phyloP scores from a whole-genome alignment of 208 protist genomes.

The Kentomonas sorsogonicus region DNA sequence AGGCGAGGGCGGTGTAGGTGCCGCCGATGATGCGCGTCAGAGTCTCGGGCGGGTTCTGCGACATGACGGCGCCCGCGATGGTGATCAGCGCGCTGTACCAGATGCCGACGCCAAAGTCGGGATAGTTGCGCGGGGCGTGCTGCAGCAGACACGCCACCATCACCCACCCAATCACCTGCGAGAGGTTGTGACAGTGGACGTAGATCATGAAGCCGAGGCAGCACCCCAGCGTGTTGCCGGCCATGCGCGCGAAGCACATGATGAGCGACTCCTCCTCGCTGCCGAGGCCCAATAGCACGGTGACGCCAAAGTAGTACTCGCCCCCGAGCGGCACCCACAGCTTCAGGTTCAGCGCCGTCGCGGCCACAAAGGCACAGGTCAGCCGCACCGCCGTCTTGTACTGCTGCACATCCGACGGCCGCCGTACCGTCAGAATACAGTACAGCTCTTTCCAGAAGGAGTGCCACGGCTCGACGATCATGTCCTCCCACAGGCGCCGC shows the following conservation, averaged over 20 bases:
- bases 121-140: conserved; percentile 24
- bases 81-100: conserved; percentile 29
- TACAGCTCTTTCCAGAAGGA: conserved; percentile 45
- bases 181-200: conserved; percentile 24
- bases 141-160: conserved; percentile 23
- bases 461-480: conserved; percentile 48
- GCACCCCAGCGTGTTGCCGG: conserved; percentile 31
- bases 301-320: conserved; percentile 48
- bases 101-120: conserved; percentile 26
- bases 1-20: conserved; percentile 34
- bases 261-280: conserved; percentile 42
- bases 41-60: conserved; percentile 17
- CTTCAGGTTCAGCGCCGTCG: conserved; percentile 31
- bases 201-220: conserved; percentile 27
- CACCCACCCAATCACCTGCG: conserved; percentile 16
- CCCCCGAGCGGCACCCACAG: conserved; percentile 24
- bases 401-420: conserved; percentile 30
- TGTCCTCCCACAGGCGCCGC: conserved; percentile 26
- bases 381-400: conserved; percentile 54
- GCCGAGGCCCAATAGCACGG: conserved; percentile 48
- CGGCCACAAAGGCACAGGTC: conserved; percentile 36
- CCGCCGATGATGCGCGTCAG: conserved; percentile 34
- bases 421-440: conserved; percentile 32
- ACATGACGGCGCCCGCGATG: conserved; percentile 23
- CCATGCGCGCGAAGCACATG: conserved; percentile 25